phyloP scores from a whole-genome alignment of 768 basidiomycete genomes.

The Rhizopogon sp. region DNA sequence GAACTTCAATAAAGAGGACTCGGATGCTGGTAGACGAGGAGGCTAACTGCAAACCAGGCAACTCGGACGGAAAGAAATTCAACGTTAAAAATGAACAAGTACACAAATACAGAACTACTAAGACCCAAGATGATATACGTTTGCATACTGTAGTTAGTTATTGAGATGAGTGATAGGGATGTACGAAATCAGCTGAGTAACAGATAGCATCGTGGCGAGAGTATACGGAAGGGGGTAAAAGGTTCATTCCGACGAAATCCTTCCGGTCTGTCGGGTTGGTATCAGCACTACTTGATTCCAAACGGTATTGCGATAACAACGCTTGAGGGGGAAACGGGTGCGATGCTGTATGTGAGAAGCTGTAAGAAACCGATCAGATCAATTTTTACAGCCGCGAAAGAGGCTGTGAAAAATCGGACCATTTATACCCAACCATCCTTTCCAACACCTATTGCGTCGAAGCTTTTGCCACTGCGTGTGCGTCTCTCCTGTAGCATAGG shows the following conservation, averaged over 20 bases:
- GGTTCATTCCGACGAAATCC: background rate
- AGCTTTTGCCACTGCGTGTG: slow-evolving; percentile 81
- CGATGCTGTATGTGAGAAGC: background rate
- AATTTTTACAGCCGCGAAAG: background rate
- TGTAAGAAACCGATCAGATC: background rate
- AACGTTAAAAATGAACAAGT: background rate
- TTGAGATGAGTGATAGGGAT: slow-evolving; percentile 2
- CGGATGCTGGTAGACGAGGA: background rate
- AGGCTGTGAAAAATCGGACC: slow-evolving; percentile 33
- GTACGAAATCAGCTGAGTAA: background rate
- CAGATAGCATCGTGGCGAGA: background rate
- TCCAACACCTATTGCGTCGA: slow-evolving; percentile 76
- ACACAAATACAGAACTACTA: slow-evolving; percentile 5
- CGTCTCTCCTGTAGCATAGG: slow-evolving; percentile 67
- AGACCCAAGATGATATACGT: slow-evolving; percentile 1
- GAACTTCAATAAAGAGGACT: background rate
- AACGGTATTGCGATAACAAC: background rate
- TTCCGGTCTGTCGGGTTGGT: background rate
- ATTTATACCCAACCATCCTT: slow-evolving; percentile 71
- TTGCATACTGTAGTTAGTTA: slow-evolving; percentile 1
- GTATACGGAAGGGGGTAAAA: background rate
- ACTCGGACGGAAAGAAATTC: background rate
- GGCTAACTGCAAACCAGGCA: background rate
- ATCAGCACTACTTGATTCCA: background rate
- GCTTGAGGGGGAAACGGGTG: background rate